Percentiles rank a stretch among this genome's conserved stretches.
Evolutionary conservation across 2,329 filamentous ascomycete genomes (phyloP).

Genomic region (Penicillium sp.): DNA sequence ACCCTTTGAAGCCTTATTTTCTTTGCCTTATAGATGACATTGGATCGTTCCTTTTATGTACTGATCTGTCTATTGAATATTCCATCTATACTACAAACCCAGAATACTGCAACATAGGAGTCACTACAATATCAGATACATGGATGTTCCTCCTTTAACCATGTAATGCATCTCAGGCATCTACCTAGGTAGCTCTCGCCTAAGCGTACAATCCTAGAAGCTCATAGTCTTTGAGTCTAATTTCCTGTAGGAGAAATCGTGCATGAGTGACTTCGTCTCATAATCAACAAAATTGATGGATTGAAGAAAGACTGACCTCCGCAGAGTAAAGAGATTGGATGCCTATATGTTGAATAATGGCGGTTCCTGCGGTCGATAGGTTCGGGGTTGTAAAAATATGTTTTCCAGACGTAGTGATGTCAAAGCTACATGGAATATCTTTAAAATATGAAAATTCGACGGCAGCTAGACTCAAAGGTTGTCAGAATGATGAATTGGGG

Average conservation of each 20-base stretch:
- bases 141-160: background rate
- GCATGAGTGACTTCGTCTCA: background rate
- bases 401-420: background rate
- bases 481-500: background rate
- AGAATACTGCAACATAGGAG: background rate
- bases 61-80: background rate
- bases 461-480: background rate
- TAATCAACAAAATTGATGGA: too few species aligned
- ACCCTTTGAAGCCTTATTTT: background rate
- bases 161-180: background rate
- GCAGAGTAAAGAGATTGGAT: background rate
- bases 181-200: background rate
- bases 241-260: background rate
- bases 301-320: slow-evolving; percentile 3
- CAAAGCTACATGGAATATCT: background rate
- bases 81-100: background rate
- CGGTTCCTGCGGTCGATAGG: too few species aligned
- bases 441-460: slow-evolving; percentile 4
- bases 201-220: background rate
- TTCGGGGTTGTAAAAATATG: background rate
- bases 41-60: background rate
- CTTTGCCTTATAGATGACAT: too few species aligned
- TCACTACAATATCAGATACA: background rate
- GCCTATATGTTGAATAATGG: background rate
- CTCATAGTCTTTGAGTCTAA: slow-evolving; percentile 10